Evolutionary conservation across 495 filamentous ascomycete genomes (phyloP).

Genomic region (Aspergillus saccharolyticus): DNA sequence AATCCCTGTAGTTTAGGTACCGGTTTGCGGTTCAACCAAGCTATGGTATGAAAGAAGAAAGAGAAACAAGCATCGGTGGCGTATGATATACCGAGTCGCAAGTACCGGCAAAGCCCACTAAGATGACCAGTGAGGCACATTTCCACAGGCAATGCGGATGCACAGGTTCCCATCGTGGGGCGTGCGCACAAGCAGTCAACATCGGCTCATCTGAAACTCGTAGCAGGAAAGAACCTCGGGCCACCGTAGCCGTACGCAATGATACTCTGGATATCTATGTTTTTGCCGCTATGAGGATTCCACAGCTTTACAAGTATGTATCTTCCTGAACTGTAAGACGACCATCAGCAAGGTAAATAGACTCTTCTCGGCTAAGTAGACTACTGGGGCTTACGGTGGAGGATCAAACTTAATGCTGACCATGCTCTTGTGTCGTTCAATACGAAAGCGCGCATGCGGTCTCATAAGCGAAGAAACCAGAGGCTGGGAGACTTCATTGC

Average conservation of each 20-base stretch:
- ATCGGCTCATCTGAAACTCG: constrained; percentile 14
- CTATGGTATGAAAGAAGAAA: too few relatives aligned
- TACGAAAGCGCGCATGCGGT: constrained; percentile 74
- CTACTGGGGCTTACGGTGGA: constrained; percentile 60
- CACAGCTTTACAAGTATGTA: constrained; percentile 84
- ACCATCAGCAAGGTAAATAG: constrained; percentile 7
- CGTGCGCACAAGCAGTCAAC: not conserved
- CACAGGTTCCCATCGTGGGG: not conserved
- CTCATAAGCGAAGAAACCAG: constrained; percentile 51
- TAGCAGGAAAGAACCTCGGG: constrained; percentile 66
- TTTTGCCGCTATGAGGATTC: constrained; percentile 59
- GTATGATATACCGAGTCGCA: not conserved
- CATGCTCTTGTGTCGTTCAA: constrained; percentile 72
- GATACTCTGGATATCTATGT: constrained; percentile 84
- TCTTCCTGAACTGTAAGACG: constrained; percentile 50
- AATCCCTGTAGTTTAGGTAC: too few relatives aligned
- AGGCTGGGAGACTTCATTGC: not conserved
- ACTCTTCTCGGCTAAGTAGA: not conserved
- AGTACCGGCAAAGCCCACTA: not conserved
- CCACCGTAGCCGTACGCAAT: constrained; percentile 77
- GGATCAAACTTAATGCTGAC: constrained; percentile 87
- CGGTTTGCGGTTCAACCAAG: too few relatives aligned
- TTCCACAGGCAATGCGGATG: not conserved
- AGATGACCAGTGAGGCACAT: not conserved
- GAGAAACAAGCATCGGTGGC: too few relatives aligned